Base-by-base conservation (phyloP, 257 asterid species). In the Pogostemon cablin region DNA sequence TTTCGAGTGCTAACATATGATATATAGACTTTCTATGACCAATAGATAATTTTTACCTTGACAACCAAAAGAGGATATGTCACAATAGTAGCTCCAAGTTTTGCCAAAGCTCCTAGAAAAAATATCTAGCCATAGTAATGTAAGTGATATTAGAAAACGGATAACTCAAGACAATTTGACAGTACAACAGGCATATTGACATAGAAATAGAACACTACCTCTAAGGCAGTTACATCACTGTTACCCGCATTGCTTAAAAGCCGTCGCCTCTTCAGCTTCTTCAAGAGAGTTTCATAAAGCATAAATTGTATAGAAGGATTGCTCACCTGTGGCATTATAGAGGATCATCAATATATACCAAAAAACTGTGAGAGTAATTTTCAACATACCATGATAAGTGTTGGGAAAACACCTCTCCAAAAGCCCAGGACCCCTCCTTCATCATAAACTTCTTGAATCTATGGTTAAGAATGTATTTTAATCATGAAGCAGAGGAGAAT, bases 391-490 rank as follows among this genome's bases (percentile, higher is more conserved):
- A 95, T 95, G 76, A 91, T 82, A 79, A 95, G 79, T 59, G 99
- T 89, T 25, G 99, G 99, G 69, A 87, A 76, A 77, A 95, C 98
- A 77, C 99, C 98, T 85, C 81, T 87, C 99, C 99, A 95, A 75
- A 95, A 95, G 70, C 98, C 98, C 78, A 75, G 72, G 73, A 89
- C 78, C 67, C 99, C 99, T 59, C 84, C 91, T 83, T 95, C 99
- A 66, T 67, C 92, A 38, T 89, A 91, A 47, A 95, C 86, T 86
- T 95, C 99, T 72, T 89, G 96, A 81, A 95, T 75, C 99, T 95
- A 95, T 46, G 62, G 44, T 17, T 61, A 37, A 53, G 48, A 77
- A 71, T 42, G 72, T 64, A 77, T 75, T 57, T 73, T 42, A 48
- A 40, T 67, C 68, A 82, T 55, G 60, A 67, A 73, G 48, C 63